Percentiles rank a stretch among this genome's conserved stretches.
These are phyloP conservation scores for Venturia pyrina DNA, from an alignment of 2,329 filamentous ascomycete species.

Conservation along the genomic window DNA sequence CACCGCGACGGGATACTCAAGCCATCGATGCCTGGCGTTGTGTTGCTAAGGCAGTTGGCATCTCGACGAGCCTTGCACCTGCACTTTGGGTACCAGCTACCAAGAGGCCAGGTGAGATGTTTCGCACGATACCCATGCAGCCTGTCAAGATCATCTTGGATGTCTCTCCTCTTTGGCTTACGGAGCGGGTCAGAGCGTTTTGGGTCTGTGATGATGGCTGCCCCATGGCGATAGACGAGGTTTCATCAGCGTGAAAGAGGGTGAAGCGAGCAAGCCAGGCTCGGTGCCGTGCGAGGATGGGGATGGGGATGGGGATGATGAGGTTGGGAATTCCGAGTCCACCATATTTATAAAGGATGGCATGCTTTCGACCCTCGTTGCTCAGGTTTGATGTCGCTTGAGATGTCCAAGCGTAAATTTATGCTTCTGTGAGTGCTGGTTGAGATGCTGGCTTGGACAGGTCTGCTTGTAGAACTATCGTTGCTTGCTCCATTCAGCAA, in stretches of 20 bases:
- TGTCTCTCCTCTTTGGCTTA: background rate
- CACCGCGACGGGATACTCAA: no score
- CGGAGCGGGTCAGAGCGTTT: background rate
- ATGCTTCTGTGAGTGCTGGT: background rate
- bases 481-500: no score
- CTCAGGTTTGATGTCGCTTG: background rate
- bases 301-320: background rate
- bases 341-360: no score
- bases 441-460: background rate
- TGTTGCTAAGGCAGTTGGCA: no score
- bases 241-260: conserved; percentile 1
- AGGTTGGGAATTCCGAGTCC: background rate
- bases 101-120: no score
- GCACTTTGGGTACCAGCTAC: no score
- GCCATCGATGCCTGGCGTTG: no score
- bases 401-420: background rate
- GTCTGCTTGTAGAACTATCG: background rate
- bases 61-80: no score
- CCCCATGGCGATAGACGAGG: background rate
- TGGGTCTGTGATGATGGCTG: background rate
- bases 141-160: background rate
- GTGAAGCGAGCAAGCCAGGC: conserved; percentile 3
- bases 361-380: no score
- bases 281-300: background rate
- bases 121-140: no score